Evolutionary conservation across 129 eudicot species (phyloP), one percentile per base, ranked within the genome.

Genomic region (Apium graveolens): DNA sequence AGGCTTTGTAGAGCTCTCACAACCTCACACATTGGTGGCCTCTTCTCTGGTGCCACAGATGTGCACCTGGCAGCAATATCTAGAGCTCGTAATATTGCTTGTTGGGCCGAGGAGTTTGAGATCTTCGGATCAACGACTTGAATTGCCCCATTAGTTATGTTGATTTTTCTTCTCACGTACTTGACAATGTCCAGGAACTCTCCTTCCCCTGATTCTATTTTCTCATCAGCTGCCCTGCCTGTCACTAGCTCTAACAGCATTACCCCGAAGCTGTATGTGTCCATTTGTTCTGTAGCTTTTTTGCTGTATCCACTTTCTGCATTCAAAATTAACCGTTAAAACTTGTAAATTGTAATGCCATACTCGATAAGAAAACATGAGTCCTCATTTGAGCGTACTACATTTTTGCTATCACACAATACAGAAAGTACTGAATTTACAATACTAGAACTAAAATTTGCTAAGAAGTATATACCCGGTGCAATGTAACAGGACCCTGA

Each of bases 81-180:
- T 13, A 94, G 87, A 79, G 90, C 96, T 62, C 82, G 85, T 48
- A 91, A 79, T 87, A 87, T 88, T 65, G 86, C 91, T 73, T 85
- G 82, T 62, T 85, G 75, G 43, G 81, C 81, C 0, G 41, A 45
- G 44, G 89, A 85, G 41, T 77, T 76, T 27, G 88, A 84, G 24
- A 94, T 82, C 77, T 82, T 91, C 7, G 93, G 91, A 75, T 94
- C 98, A 24, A 94, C 68, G 76, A 91, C 89, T 84, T 84, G 88
- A 31, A 76, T 29, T 31, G 88, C 69, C 53, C 97, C 98, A 43
- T 94, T 82, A 24, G 87, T 76, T 31, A 94, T 91, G 88, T 91
- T 94, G 74, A 94, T 83, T 78, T 94, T 94, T 79, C 98, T 84
- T 76, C 98, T 80, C 35, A 94, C 97, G 89, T 90, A 94, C 78